A percentile compares a stretch with the other conserved stretches of the same genome.
Conservation (phyloP, 1,284 basidiomycete genomes). For the Moniliella sp. region DNA sequence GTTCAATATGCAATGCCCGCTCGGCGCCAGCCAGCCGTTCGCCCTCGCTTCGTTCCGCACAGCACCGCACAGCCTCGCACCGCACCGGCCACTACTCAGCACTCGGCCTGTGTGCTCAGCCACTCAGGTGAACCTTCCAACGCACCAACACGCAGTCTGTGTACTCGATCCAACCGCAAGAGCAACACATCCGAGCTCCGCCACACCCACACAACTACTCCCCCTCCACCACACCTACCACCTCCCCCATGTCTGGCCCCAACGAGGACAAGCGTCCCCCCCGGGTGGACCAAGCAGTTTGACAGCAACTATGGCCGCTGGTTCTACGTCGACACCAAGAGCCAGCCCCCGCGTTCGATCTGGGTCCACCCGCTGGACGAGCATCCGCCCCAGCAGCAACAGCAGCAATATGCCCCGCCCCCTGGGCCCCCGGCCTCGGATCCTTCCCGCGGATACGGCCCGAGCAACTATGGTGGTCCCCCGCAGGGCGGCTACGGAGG, state of each 20-base stretch:
- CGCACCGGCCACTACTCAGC: too few relatives aligned
- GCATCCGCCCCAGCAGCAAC: not conserved
- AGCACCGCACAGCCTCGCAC: too few relatives aligned
- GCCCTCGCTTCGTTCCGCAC: too few relatives aligned
- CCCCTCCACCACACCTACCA: too few relatives aligned
- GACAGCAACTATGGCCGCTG: constrained; percentile 23
- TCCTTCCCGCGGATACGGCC: constrained; percentile 7
- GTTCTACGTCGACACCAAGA: constrained; percentile 28
- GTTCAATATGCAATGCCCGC: too few relatives aligned
- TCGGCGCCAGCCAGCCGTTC: too few relatives aligned
- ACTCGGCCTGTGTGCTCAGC: too few relatives aligned
- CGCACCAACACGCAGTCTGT: too few relatives aligned
- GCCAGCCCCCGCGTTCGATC: constrained; percentile 21
- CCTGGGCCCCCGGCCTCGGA: constrained; percentile 11
- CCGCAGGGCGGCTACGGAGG: constrained; percentile 4
- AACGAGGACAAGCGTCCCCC: not conserved
- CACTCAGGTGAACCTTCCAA: too few relatives aligned
- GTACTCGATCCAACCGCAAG: too few relatives aligned
- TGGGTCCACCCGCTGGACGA: constrained; percentile 27
- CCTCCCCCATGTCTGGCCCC: not conserved
- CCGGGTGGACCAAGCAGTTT: constrained; percentile 27
- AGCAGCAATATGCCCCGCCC: constrained; percentile 8
- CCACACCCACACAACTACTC: too few relatives aligned
- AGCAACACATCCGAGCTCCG: too few relatives aligned
- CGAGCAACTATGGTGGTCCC: constrained; percentile 2